Evolutionary conservation across 2,329 filamentous ascomycete species (phyloP), one percentile per base, ranked within the genome.

Genomic region (Neocucurbitaria cava): DNA sequence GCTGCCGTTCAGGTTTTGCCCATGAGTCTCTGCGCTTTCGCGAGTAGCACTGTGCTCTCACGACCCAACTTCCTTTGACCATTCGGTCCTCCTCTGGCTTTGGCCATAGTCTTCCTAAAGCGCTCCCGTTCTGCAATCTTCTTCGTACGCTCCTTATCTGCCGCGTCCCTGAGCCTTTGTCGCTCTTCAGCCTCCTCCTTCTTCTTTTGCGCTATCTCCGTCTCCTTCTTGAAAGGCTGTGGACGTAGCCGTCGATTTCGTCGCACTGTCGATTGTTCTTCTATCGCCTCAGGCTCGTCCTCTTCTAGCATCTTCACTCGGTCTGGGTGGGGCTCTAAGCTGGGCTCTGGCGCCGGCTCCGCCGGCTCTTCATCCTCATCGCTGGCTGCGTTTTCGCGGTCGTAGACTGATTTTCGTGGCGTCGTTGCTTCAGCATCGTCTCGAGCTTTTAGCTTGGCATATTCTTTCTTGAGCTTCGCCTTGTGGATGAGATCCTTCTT

Each of bases 391-490:
- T 65, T 56, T 49, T 76, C 70, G 51, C 74, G 54, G 51, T 54
- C 70, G 62, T 66, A 70, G 59, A 64, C 78, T 69, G 61, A 75
- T 57, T 54, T 78, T 67, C 67, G 65, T 9, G 66, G 65, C 33
- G 71, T 40, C 7, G 42, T 46, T 20, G 39, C 65, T 41, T 76
- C 75, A 35, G 73, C 74, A 35, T 79, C 74, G 71, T 86, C 82
- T 42, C 80, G 78, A 36, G 87, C 87, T 76, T 93, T 94, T 61
- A 96, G 81, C 77, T 96, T 97, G 59, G 89, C 90, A 73, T 96
- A 97, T 38, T 90, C 86, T 77, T 96, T 96, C 78, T 94, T 95
- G 59, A 96, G 83, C 77, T 97, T 96, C 56, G 93, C 92, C 75
- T 95, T 96, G 76, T 92, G 87, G 68, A 98, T 97, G 51, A 96